Percentiles rank a stretch among this genome's conserved stretches.
Conservation (phyloP, 1,284 basidiomycete species). For the Dichomitus squalens region DNA sequence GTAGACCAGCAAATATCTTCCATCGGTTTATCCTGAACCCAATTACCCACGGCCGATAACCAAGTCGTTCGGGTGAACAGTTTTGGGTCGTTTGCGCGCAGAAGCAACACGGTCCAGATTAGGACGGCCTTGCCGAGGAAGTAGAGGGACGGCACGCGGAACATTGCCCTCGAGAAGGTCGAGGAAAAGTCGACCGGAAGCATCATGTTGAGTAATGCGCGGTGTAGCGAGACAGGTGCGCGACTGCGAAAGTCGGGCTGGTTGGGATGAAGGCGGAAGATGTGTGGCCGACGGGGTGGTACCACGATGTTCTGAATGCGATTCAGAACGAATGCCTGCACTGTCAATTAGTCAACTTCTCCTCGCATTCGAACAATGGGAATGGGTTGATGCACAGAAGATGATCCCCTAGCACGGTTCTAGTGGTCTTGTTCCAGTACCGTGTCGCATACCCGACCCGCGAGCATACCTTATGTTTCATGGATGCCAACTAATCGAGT, state of each 20-base stretch:
- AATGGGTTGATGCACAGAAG: background rate
- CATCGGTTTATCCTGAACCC: conserved; percentile 56
- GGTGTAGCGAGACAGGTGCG: conserved; percentile 14
- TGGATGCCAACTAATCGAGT: no score
- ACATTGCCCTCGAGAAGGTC: conserved; percentile 54
- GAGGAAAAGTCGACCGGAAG: conserved; percentile 67
- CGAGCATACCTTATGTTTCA: no score
- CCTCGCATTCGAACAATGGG: background rate
- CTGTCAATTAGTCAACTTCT: conserved; percentile 13
- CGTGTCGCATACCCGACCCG: no score
- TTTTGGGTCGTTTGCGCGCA: conserved; percentile 50
- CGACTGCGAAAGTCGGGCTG: conserved; percentile 13
- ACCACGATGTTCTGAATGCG: conserved; percentile 77
- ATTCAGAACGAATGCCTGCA: conserved; percentile 67
- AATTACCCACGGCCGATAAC: conserved; percentile 42
- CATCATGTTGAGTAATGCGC: conserved; percentile 39
- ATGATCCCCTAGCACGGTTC: no score
- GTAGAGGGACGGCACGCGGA: conserved; percentile 67
- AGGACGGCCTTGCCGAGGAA: conserved; percentile 55
- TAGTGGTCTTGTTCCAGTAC: no score
- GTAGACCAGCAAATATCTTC: conserved; percentile 70
- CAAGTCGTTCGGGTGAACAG: conserved; percentile 38
- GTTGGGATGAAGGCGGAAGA: conserved; percentile 25
- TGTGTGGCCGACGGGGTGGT: conserved; percentile 53
- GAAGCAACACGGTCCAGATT: conserved; percentile 56